phyloP scores from a whole-genome alignment of 2,329 filamentous ascomycete species.

The Sporothrix globosa region DNA sequence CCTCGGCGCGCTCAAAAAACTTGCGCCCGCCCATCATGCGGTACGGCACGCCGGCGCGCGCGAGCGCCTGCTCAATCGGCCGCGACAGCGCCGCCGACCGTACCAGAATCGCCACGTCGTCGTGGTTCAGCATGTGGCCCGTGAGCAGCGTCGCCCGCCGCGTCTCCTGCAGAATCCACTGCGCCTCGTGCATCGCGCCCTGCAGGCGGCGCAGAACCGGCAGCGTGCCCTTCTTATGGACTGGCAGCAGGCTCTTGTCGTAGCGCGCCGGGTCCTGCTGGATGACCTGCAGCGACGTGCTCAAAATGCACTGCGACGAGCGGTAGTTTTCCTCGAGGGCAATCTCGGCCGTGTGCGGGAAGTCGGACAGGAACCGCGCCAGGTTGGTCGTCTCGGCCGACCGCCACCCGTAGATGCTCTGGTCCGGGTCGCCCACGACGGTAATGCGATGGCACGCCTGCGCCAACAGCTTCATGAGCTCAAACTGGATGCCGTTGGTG shows the following conservation, averaged over 20 bases:
- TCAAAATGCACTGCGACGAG: constrained; percentile 82
- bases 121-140: constrained; percentile 70
- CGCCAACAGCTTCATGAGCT: constrained; percentile 87
- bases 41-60: constrained; percentile 81
- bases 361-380: constrained; percentile 74
- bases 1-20: constrained; percentile 90
- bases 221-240: constrained; percentile 76
- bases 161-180: constrained; percentile 88
- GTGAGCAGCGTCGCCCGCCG: constrained; percentile 70
- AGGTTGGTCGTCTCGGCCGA: constrained; percentile 92
- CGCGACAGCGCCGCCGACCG: constrained; percentile 81
- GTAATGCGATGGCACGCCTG: constrained; percentile 76
- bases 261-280: constrained; percentile 84
- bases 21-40: constrained; percentile 88
- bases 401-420: constrained; percentile 96
- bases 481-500: constrained; percentile 92
- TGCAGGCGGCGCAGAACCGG: constrained; percentile 79
- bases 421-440: constrained; percentile 93
- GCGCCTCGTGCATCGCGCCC: constrained; percentile 71
- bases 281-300: constrained; percentile 80
- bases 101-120: constrained; percentile 85
- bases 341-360: constrained; percentile 76
- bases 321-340: constrained; percentile 93
- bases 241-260: constrained; percentile 75
- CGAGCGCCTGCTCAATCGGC: constrained; percentile 81